Conservation (phyloP, 441 rosid genomes). For the Gossypium davidsonii region DNA sequence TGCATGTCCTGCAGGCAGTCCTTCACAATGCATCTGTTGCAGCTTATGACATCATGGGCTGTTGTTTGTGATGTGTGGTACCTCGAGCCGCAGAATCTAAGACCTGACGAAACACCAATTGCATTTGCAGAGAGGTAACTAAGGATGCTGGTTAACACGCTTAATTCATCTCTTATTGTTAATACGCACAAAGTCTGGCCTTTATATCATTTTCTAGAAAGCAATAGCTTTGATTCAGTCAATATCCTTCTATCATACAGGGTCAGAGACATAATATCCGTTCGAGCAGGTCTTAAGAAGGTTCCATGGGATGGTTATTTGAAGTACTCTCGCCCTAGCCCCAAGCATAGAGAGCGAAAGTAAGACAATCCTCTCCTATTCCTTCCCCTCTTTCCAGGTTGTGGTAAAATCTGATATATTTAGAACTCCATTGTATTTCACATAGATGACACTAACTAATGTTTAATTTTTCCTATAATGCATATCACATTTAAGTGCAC, state of each 20-base stretch:
- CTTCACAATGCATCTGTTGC: constrained; percentile 88
- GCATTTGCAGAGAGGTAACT: constrained; percentile 87
- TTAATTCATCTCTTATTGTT: background rate
- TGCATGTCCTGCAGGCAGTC: constrained; percentile 58
- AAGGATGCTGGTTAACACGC: background rate
- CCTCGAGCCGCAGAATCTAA: constrained; percentile 78
- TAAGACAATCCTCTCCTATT: constrained; percentile 35
- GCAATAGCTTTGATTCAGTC: constrained; percentile 6
- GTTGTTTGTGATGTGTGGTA: constrained; percentile 98
- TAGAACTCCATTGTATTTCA: background rate
- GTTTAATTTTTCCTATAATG: background rate
- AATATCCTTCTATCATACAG: constrained; percentile 25
- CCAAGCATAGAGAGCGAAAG: constrained; percentile 94
- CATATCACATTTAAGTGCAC: background rate
- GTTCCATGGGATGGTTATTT: constrained; percentile 99
- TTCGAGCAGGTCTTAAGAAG: constrained; percentile 87
- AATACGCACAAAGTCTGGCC: background rate
- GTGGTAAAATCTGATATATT: background rate
- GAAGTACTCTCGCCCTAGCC: constrained; percentile 88
- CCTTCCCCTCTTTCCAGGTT: background rate
- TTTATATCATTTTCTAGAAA: background rate
- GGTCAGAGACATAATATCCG: constrained; percentile 85
- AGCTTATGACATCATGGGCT: constrained; percentile 98
- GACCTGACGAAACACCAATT: constrained; percentile 78
- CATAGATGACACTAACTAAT: background rate